phyloP scores from a whole-genome alignment of 768 basidiomycete species.

The Rhodotorula kratochvilovae region DNA sequence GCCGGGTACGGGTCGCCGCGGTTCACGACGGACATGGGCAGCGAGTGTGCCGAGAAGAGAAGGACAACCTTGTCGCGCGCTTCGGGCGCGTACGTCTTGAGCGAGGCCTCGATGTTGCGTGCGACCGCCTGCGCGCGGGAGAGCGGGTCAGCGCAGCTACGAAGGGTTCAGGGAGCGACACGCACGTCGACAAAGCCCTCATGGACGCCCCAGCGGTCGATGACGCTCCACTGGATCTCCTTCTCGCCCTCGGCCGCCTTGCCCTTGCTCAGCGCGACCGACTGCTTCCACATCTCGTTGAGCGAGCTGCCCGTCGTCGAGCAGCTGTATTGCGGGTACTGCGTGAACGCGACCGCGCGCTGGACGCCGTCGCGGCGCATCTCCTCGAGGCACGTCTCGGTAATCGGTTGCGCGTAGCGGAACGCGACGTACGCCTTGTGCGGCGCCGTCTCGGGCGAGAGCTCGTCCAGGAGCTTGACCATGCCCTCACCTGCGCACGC shows the following conservation, averaged over 20 bases:
- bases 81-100: constrained; percentile 69
- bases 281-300: constrained; percentile 69
- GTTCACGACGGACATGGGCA: constrained; percentile 97
- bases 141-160: neutral
- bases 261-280: constrained; percentile 40
- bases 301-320: constrained; percentile 96
- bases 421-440: constrained; percentile 96
- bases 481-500: constrained; percentile 76
- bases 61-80: constrained; percentile 70
- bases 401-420: constrained; percentile 82
- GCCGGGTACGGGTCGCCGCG: constrained; percentile 95
- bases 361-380: constrained; percentile 87
- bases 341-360: constrained; percentile 90
- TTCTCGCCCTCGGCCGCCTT: constrained; percentile 58
- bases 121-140: constrained; percentile 66
- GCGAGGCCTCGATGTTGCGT: constrained; percentile 75
- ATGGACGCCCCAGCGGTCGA: constrained; percentile 97
- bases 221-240: constrained; percentile 86
- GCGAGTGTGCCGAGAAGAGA: constrained; percentile 93
- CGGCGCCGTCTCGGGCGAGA: constrained; percentile 86
- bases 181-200: constrained; percentile 86
- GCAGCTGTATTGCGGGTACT: constrained; percentile 98
- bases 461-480: constrained; percentile 83
- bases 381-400: constrained; percentile 70
- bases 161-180: constrained; percentile 7